Percentiles rank a stretch among this genome's conserved stretches.
Conservation (phyloP, 106 monocot species). For the Vanilla planifolia region DNA sequence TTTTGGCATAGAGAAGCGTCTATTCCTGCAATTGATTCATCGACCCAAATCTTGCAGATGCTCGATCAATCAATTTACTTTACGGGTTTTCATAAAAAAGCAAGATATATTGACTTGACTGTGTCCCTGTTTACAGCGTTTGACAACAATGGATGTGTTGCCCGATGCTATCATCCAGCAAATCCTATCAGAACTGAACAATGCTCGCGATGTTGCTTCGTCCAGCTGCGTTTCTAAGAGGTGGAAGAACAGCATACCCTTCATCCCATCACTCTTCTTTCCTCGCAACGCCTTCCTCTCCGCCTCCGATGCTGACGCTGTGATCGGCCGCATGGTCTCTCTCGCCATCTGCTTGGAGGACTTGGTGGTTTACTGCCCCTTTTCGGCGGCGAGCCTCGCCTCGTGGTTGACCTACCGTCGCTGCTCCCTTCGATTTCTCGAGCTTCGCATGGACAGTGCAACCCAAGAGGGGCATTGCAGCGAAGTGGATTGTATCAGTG, state of each 20-base stretch:
- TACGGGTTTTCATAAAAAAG: no score
- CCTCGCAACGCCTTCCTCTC: conserved; percentile 55
- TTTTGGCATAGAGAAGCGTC: no score
- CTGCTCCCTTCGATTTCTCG: conserved; percentile 40
- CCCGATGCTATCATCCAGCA: conserved; percentile 69
- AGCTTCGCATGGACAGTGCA: conserved; percentile 64
- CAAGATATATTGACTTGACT: neutral
- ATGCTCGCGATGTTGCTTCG: conserved; percentile 58
- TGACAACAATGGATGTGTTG: conserved; percentile 69
- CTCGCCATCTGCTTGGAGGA: conserved; percentile 37
- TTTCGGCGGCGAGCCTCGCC: conserved; percentile 34
- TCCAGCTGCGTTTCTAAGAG: conserved; percentile 57
- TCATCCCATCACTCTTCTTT: conserved; percentile 71
- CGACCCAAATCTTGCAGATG: no score
- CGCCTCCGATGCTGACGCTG: conserved; percentile 18
- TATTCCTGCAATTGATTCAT: no score
- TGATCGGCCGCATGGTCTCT: conserved; percentile 51
- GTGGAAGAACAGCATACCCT: conserved; percentile 54
- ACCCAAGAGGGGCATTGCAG: conserved; percentile 12
- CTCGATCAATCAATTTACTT: no score
- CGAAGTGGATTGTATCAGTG: conserved; percentile 39
- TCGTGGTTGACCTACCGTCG: conserved; percentile 37
- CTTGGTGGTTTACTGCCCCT: conserved; percentile 80
- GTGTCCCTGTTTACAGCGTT: neutral
- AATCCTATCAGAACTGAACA: conserved; percentile 64